Base-by-base conservation (phyloP, 2,329 filamentous ascomycete genomes). In the Ascochyta rabiei region DNA sequence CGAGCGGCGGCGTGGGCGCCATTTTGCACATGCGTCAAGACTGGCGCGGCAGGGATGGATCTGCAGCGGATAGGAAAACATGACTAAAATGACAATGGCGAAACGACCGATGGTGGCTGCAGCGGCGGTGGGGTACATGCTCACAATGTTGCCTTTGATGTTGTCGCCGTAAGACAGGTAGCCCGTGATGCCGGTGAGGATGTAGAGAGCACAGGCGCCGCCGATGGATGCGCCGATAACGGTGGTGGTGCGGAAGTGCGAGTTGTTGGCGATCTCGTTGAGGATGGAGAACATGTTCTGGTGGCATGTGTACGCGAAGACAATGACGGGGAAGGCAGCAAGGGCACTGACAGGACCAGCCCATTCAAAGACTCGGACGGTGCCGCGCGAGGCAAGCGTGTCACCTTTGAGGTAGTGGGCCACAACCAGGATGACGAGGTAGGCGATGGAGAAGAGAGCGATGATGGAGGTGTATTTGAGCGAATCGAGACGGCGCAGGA, bases 231-330 rank as follows among this genome's bases (percentile, higher is more conserved):
- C 84, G 19, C 83, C 81, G 12, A 98, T 87, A 8, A 99, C 93
- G 15, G 85, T 84, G 0, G 91, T 88, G 7, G 93, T 89, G 59
- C 89, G 89, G 67, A 81, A 83, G 18, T 91, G 91, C 3, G 90
- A 90, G 75, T 92, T 91, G 71, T 96, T 88, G 54, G 86, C 83
- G 63, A 99, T 91, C 77, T 99, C 95, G 69, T 99, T 99, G 39
- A 99, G 79, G 62, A 99, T 96, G 10, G 93, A 96, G 74, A 99
- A 99, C 95, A 99, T 99, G 73, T 99, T 99, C 71, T 99, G 95
- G 76, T 99, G 95, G 74, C 95, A 99, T 1, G 95, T 99, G 74
- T 98, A 99, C n/a, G 93, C 95, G 80, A 99, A 99, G 2, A 99
- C 91, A 52, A 98, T 93, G 48, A 99, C 92, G 0, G 95, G 95